Base-by-base conservation (phyloP, 2,329 filamentous ascomycete species). In the Claviceps paspali region DNA sequence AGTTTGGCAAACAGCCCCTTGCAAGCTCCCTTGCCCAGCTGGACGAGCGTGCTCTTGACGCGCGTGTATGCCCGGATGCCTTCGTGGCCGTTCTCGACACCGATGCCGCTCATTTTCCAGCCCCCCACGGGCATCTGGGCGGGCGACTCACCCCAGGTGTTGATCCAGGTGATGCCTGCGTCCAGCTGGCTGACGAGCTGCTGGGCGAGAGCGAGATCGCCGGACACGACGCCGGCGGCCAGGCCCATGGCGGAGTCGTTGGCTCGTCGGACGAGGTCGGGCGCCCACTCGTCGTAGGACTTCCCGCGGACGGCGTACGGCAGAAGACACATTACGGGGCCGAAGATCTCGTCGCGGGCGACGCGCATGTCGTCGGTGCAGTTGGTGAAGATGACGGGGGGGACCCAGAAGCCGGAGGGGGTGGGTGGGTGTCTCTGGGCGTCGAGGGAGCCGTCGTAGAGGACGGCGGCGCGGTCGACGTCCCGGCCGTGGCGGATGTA, bases 91-190 rank as follows among this genome's bases (percentile, higher is more conserved):
- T 94, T 94, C 66, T 93, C 85, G 2, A 92, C 77, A 0, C 85
- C 85, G 8, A 93, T 62, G 24, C 86, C 86, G 53, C 84, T 92
- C 68, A 82, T 70, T 65, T 93, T 93, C 86, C 85, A 93, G 0
- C 85, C 85, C 8, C 85, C 85, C 0, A 93, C 85, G 2, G 81
- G 80, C 86, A 93, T 93, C 64, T 93, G 85, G 0, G 86, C 83
- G 0, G 85, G 85, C 34, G 73, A 79, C 62, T 93, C 85, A n/a
- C 86, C 85, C 86, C 86, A 93, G 0, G 82, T 86, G 56, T 93
- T 93, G 36, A 93, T 69, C 85, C 85, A 93, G 1, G 83, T 92
- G 50, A 93, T 93, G 24, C 85, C 85, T 0, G 84, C 84, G 52
- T 92, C 70, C 5, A 93, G 62, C 50, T 73, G 68, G 18, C 71